phyloP scores from a whole-genome alignment of 2,329 filamentous ascomycete genomes.

The Fusarium concolor region DNA sequence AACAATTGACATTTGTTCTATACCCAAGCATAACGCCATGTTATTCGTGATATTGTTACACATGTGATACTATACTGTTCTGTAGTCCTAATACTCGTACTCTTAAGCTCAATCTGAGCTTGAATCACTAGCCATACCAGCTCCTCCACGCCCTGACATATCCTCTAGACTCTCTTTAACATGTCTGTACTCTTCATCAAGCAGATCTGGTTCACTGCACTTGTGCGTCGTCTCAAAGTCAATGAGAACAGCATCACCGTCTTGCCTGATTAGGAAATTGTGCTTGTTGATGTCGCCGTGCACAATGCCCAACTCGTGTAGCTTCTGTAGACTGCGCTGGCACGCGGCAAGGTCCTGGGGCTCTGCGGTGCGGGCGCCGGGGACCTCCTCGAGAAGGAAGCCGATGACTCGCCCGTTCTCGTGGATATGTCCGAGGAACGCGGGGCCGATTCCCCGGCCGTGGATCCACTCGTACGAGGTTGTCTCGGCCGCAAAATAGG shows the following conservation, averaged over 20 bases:
- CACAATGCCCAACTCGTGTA: constrained; percentile 50
- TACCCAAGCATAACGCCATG: constrained; percentile 14
- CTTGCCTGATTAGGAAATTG: constrained; percentile 49
- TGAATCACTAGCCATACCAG: constrained; percentile 44
- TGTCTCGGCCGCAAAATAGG: constrained; percentile 49
- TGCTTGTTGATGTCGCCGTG: constrained; percentile 52
- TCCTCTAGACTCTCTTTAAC: constrained; percentile 41
- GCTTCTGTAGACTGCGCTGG: constrained; percentile 40
- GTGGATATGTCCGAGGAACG: constrained; percentile 48
- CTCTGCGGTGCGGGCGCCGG: constrained; percentile 44
- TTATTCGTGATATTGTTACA: constrained; percentile 16
- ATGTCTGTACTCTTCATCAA: constrained; percentile 42
- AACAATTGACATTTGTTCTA: constrained; percentile 18
- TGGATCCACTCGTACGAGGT: constrained; percentile 48
- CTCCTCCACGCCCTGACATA: constrained; percentile 43
- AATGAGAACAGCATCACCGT: constrained; percentile 45
- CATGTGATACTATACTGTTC: constrained; percentile 9
- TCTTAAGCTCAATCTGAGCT: constrained; percentile 38
- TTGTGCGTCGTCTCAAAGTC: constrained; percentile 51
- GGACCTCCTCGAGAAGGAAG: constrained; percentile 45
- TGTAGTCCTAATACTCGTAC: neutral
- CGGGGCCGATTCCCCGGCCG: constrained; percentile 45
- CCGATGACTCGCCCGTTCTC: constrained; percentile 49
- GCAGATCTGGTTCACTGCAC: constrained; percentile 34
- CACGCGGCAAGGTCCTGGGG: constrained; percentile 47